Percentiles rank a stretch among this genome's conserved stretches.
Conservation (phyloP, 2,329 filamentous ascomycete genomes). For the Chrysoporthe austroafricana region DNA sequence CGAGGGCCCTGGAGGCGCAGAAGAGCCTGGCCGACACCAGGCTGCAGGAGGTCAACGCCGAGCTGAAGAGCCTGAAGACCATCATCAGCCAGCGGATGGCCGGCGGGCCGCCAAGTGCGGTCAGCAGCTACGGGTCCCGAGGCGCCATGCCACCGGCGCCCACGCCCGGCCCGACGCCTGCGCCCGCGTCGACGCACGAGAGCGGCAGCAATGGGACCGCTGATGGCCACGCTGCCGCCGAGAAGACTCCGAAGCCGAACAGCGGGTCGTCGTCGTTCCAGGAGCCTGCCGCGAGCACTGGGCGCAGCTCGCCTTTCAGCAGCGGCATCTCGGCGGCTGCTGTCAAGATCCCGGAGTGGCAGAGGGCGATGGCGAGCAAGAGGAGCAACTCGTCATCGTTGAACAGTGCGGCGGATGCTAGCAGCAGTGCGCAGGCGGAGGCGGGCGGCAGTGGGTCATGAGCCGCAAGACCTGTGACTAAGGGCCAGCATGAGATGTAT, state of each 20-base stretch:
- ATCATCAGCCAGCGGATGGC: constrained; percentile 71
- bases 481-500: background rate
- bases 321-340: constrained; percentile 54
- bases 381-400: constrained; percentile 29
- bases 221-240: constrained; percentile 34
- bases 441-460: constrained; percentile 24
- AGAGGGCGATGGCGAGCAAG: constrained; percentile 71
- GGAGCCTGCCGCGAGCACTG: constrained; percentile 41
- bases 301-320: constrained; percentile 50
- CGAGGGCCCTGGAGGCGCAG: constrained; percentile 85
- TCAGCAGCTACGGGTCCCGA: constrained; percentile 37
- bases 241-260: constrained; percentile 40
- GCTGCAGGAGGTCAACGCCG: constrained; percentile 81
- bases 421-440: constrained; percentile 25
- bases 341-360: constrained; percentile 79
- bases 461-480: background rate
- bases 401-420: constrained; percentile 23
- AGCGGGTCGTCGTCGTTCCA: constrained; percentile 33
- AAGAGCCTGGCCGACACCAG: constrained; percentile 81
- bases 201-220: constrained; percentile 35
- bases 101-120: constrained; percentile 32
- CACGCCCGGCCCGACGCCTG: constrained; percentile 30
- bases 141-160: constrained; percentile 32
- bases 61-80: constrained; percentile 91
- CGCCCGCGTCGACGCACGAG: constrained; percentile 33